These are phyloP conservation scores for Lentinula novae-zelandiae DNA, from an alignment of 1,284 basidiomycete genomes.

Conservation along the genomic window DNA sequence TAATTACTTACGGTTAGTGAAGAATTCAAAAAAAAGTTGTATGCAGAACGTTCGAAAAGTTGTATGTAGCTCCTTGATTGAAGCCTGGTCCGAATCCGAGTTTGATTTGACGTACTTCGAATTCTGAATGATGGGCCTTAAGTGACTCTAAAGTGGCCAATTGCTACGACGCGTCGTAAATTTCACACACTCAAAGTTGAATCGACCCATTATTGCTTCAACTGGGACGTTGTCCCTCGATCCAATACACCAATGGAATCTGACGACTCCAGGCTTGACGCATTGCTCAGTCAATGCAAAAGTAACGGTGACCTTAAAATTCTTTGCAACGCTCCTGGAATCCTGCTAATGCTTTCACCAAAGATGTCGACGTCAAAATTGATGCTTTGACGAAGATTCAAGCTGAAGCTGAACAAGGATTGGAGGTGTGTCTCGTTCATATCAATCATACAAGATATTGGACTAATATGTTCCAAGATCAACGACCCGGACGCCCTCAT, in stretches of 20 bases:
- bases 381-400: slow-evolving; percentile 77
- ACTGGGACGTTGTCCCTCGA: slow-evolving; percentile 10
- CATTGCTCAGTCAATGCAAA: slow-evolving; percentile 65
- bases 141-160: not conserved
- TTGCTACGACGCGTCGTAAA: not conserved
- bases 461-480: slow-evolving; percentile 40
- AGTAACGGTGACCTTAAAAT: slow-evolving; percentile 48
- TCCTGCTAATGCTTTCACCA: slow-evolving; percentile 10
- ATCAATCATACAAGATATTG: not conserved
- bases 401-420: slow-evolving; percentile 62
- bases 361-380: slow-evolving; percentile 76
- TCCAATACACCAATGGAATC: slow-evolving; percentile 35
- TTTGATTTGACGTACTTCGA: not conserved
- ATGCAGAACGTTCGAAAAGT: no score
- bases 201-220: not conserved
- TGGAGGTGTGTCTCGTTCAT: slow-evolving; percentile 47
- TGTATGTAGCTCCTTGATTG: not conserved
- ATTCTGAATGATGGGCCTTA: not conserved
- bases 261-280: slow-evolving; percentile 51
- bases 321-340: slow-evolving; percentile 4
- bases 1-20: no score
- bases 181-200: not conserved
- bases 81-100: no score
- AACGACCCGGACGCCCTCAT: slow-evolving; percentile 67
- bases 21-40: no score